phyloP scores from a whole-genome alignment of 257 asterid genomes.

The Hygrophila difformis region DNA sequence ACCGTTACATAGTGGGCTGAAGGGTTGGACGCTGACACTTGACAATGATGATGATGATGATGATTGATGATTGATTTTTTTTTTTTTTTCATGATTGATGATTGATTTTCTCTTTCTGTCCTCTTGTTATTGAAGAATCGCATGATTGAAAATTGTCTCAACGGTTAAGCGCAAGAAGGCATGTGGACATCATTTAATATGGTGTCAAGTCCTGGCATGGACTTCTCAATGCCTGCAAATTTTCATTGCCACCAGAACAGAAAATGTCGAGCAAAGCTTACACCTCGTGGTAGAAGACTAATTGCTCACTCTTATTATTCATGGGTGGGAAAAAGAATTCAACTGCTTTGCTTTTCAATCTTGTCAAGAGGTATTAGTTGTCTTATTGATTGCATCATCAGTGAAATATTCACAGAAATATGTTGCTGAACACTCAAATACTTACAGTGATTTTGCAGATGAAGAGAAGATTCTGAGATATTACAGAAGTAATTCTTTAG shows the following conservation, averaged over 20 bases:
- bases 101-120: too few species aligned
- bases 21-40: too few species aligned
- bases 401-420: slow-evolving; percentile 22
- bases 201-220: slow-evolving; percentile 40
- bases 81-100: too few species aligned
- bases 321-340: slow-evolving; percentile 29
- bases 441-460: slow-evolving; percentile 82
- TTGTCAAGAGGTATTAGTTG: slow-evolving; percentile 48
- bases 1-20: too few species aligned
- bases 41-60: too few species aligned
- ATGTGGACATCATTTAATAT: slow-evolving; percentile 69
- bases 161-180: too few species aligned
- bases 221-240: slow-evolving; percentile 33
- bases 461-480: slow-evolving; percentile 32
- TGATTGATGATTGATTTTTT: too few species aligned
- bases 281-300: slow-evolving; percentile 35
- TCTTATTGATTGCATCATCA: slow-evolving; percentile 16
- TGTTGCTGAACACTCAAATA: slow-evolving; percentile 83
- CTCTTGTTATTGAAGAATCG: too few species aligned
- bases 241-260: slow-evolving; percentile 34
- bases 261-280: slow-evolving; percentile 25
- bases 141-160: too few species aligned
- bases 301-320: slow-evolving; percentile 25
- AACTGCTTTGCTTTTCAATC: slow-evolving; percentile 22
- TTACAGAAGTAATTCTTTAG: slow-evolving; percentile 30